These are phyloP conservation scores for Aplosporella prunicola DNA, from an alignment of 2,329 filamentous ascomycete genomes.

Conservation along the genomic window DNA sequence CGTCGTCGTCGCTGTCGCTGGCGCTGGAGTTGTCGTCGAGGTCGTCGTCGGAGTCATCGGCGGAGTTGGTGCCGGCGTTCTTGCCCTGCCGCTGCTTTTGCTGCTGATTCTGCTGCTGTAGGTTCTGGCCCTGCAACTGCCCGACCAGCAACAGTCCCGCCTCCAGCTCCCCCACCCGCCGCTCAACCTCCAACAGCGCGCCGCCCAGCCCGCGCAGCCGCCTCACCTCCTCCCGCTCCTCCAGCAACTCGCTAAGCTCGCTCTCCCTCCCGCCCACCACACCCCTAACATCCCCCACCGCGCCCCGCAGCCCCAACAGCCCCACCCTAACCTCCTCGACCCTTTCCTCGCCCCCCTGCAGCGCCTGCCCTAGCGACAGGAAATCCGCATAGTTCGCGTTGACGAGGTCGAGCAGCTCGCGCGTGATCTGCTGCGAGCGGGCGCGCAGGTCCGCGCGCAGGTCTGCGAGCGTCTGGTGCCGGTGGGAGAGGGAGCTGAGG, in stretches of 20 bases:
- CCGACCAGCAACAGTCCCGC: slow-evolving; percentile 43
- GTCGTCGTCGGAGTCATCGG: slow-evolving; percentile 23
- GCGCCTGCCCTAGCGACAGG: slow-evolving; percentile 66
- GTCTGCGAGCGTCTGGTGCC: slow-evolving; percentile 94
- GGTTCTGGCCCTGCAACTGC: slow-evolving; percentile 34
- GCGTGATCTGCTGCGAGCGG: slow-evolving; percentile 66
- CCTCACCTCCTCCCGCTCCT: slow-evolving; percentile 63
- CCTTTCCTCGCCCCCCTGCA: slow-evolving; percentile 81
- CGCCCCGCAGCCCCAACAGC: slow-evolving; percentile 72
- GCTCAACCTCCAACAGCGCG: slow-evolving; percentile 56
- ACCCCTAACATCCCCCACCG: slow-evolving; percentile 63
- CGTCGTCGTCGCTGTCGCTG: slow-evolving; percentile 27
- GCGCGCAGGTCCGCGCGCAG: slow-evolving; percentile 77
- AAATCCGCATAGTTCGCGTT: slow-evolving; percentile 95
- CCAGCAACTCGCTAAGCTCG: slow-evolving; percentile 53
- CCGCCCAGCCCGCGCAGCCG: slow-evolving; percentile 54
- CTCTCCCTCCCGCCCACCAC: slow-evolving; percentile 54
- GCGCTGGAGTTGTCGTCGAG: too few species aligned
- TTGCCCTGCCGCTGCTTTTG: too few species aligned
- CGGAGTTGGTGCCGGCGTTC: slow-evolving; percentile 21
- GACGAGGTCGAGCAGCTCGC: slow-evolving; percentile 86
- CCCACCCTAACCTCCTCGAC: slow-evolving; percentile 85
- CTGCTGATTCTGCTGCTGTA: too few species aligned
- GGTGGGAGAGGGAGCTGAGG: slow-evolving; percentile 70
- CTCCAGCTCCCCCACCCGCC: slow-evolving; percentile 54